phyloP scores from a whole-genome alignment of 305 asterid species.

The Fraxinus greggii region DNA sequence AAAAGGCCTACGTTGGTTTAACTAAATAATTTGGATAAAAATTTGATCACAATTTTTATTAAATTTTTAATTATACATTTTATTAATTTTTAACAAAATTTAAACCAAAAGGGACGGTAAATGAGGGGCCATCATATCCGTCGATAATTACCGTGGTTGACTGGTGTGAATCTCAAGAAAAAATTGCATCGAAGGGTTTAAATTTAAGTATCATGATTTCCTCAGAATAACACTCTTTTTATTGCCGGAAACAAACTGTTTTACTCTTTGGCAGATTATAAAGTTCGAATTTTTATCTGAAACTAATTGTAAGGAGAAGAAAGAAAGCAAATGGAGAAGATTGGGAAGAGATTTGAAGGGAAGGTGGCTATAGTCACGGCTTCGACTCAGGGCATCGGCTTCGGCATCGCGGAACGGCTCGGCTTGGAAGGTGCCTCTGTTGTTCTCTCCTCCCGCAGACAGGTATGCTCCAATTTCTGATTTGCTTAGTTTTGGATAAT shows the following conservation, averaged over 20 bases:
- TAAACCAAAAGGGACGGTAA: neutral
- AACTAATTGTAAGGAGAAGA: neutral
- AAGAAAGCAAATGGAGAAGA: conserved; percentile 27
- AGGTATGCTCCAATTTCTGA: conserved; percentile 31
- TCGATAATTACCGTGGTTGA: neutral
- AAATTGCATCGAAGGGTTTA: neutral
- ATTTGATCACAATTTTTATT: too few species aligned
- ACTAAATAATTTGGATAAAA: too few species aligned
- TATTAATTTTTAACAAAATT: too few species aligned
- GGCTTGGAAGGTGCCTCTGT: conserved; percentile 88
- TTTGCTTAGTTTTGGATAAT: neutral
- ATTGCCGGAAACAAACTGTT: neutral
- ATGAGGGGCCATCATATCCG: neutral
- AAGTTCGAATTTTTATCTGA: neutral
- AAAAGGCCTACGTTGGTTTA: too few species aligned
- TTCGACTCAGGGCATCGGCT: conserved; percentile 94
- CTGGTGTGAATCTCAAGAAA: neutral
- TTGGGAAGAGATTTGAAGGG: conserved; percentile 64
- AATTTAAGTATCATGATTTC: neutral
- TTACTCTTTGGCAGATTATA: neutral
- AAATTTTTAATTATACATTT: too few species aligned
- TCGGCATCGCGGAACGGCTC: conserved; percentile 77
- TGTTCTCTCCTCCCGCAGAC: conserved; percentile 89
- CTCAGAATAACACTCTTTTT: neutral
- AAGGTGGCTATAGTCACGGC: conserved; percentile 84